Conservation (phyloP, 768 basidiomycete species). For the Amanita polypyramis region DNA sequence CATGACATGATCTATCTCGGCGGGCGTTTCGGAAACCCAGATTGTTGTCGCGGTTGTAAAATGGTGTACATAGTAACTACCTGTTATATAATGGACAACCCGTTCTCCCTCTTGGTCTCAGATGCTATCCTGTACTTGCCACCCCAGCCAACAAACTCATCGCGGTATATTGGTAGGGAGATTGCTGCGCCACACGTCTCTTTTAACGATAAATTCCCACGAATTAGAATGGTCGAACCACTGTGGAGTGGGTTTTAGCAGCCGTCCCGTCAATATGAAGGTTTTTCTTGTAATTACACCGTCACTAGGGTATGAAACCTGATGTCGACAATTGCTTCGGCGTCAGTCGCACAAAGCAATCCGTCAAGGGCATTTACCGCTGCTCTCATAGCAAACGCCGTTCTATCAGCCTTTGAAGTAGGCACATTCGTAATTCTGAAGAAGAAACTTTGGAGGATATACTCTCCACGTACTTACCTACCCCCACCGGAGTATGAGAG, state of each 20-base stretch:
- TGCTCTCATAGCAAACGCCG: conserved; percentile 46
- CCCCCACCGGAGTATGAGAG: conserved; percentile 41
- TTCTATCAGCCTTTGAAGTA: conserved; percentile 22
- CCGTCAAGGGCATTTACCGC: conserved; percentile 40
- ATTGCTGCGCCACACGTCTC: neutral
- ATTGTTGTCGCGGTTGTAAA: too few relatives aligned
- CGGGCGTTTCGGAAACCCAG: too few relatives aligned
- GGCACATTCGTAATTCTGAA: conserved; percentile 31
- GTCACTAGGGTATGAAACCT: conserved; percentile 16
- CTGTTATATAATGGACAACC: too few relatives aligned
- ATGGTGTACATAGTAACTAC: too few relatives aligned
- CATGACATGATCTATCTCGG: conserved; percentile 5
- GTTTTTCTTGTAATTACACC: neutral
- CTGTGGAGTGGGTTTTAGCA: too few relatives aligned
- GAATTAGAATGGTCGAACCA: too few relatives aligned
- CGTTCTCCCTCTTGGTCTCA: too few relatives aligned
- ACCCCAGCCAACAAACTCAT: too few relatives aligned
- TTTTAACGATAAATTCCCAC: too few relatives aligned
- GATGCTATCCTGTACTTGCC: too few relatives aligned
- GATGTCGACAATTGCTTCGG: conserved; percentile 12
- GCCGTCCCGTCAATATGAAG: too few relatives aligned
- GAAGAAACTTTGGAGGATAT: conserved; percentile 45
- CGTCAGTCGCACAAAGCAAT: conserved; percentile 19
- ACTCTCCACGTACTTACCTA: conserved; percentile 50
- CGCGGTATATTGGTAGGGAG: too few relatives aligned